Conservation (phyloP, 108 stramenopile genomes). For the Cyclotella atomus region DNA sequence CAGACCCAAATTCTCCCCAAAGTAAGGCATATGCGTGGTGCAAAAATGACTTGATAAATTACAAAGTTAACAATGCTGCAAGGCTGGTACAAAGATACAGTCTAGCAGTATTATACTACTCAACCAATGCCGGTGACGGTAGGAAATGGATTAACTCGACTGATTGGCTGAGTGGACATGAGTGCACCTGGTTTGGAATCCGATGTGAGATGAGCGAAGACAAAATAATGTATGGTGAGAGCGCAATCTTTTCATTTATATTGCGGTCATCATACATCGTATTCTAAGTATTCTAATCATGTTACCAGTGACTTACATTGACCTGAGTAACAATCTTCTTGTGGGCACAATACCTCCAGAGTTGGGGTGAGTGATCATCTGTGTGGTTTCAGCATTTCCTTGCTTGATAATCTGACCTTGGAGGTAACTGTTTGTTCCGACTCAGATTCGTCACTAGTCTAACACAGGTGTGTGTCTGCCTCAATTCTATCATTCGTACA, state of each 20-base stretch:
- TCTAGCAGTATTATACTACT: constrained; percentile 58
- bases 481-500: background rate
- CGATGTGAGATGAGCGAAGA: constrained; percentile 35
- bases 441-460: background rate
- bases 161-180: constrained; percentile 49
- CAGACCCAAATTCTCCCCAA: constrained; percentile 30
- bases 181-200: constrained; percentile 59
- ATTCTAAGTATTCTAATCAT: too few species aligned
- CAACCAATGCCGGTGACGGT: constrained; percentile 51
- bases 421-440: background rate
- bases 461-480: background rate
- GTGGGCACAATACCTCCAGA: constrained; percentile 37
- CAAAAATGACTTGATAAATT: constrained; percentile 30
- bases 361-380: constrained; percentile 27
- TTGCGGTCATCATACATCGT: too few species aligned
- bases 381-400: too few species aligned
- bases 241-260: too few species aligned
- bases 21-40: constrained; percentile 36
- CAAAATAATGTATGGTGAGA: constrained; percentile 6
- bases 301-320: constrained; percentile 37
- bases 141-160: constrained; percentile 44
- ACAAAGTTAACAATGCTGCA: constrained; percentile 20
- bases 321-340: constrained; percentile 33
- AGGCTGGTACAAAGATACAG: constrained; percentile 53
- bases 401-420: background rate